Conservation (phyloP, 768 basidiomycete genomes). For the Crepidotus variabilis region DNA sequence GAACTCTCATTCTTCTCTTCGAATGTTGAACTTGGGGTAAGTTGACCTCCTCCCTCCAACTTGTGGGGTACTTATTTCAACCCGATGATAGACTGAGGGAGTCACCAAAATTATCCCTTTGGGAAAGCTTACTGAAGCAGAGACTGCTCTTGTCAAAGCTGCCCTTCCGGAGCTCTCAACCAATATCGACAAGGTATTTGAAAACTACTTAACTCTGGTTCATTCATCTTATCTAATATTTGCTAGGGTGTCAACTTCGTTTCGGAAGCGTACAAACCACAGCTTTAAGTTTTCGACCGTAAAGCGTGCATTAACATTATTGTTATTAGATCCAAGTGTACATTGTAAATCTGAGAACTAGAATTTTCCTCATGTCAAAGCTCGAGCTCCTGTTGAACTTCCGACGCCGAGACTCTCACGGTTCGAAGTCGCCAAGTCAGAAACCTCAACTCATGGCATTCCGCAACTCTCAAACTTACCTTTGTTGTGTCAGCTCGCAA, state of each 20-base stretch:
- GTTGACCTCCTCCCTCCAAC: conserved; percentile 20
- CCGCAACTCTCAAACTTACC: too few relatives aligned
- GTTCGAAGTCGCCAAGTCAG: too few relatives aligned
- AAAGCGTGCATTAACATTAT: neutral
- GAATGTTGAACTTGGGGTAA: conserved; percentile 83
- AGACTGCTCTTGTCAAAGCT: conserved; percentile 73
- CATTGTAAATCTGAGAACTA: too few relatives aligned
- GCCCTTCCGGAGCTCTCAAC: conserved; percentile 74
- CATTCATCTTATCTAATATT: neutral
- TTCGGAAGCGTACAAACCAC: conserved; percentile 29
- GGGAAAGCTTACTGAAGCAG: conserved; percentile 67
- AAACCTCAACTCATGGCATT: too few relatives aligned
- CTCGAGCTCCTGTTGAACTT: too few relatives aligned
- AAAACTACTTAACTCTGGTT: neutral
- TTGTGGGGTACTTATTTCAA: neutral
- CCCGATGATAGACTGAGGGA: conserved; percentile 60
- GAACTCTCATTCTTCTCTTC: conserved; percentile 87
- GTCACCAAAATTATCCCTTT: conserved; percentile 80
- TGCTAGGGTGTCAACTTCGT: conserved; percentile 33
- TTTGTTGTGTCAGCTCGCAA: too few relatives aligned
- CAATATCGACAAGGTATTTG: conserved; percentile 68
- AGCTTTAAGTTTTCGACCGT: neutral
- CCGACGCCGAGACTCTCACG: too few relatives aligned
- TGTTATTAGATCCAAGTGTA: too few relatives aligned
- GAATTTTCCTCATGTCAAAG: too few relatives aligned